These are phyloP conservation scores for Aspergillus pseudoterreus DNA, from an alignment of 2,329 filamentous ascomycete genomes.

Conservation along the genomic window DNA sequence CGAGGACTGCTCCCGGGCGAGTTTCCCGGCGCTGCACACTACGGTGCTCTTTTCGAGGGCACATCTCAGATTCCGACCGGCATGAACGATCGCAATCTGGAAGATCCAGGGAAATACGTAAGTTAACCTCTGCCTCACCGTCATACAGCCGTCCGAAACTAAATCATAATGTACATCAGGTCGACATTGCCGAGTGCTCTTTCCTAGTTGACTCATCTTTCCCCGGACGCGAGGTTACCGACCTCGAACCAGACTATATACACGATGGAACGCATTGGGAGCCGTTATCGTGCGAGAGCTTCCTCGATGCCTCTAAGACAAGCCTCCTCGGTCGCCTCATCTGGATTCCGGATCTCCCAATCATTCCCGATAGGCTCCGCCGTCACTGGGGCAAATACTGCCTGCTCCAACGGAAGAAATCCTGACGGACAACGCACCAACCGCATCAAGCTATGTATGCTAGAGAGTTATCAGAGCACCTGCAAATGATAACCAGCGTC, in stretches of 20 bases:
- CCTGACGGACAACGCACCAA: neutral
- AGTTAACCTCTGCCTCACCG: conserved; percentile 23
- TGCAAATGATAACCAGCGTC: conserved; percentile 5
- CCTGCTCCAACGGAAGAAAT: conserved; percentile 60
- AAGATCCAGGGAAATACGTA: conserved; percentile 84
- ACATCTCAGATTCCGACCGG: conserved; percentile 77
- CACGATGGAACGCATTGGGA: conserved; percentile 75
- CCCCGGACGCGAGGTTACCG: conserved; percentile 55
- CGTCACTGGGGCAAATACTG: conserved; percentile 89
- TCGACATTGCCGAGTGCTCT: conserved; percentile 68
- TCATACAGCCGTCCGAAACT: too few relatives aligned
- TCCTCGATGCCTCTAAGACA: conserved; percentile 76
- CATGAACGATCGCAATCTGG: conserved; percentile 88
- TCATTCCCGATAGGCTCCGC: conserved; percentile 66
- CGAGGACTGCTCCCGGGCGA: conserved; percentile 83
- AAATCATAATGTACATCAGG: conserved; percentile 33
- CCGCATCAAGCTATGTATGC: neutral
- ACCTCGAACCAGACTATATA: conserved; percentile 76
- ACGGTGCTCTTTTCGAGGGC: conserved; percentile 73
- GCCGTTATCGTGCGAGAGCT: conserved; percentile 67
- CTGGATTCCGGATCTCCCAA: conserved; percentile 71
- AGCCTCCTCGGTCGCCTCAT: conserved; percentile 69
- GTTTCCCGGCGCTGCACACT: conserved; percentile 69
- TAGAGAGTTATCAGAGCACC: neutral
- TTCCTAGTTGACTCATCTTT: conserved; percentile 89